phyloP scores from a whole-genome alignment of 2,329 filamentous ascomycete genomes.

The Cryphonectria carpinicola region DNA sequence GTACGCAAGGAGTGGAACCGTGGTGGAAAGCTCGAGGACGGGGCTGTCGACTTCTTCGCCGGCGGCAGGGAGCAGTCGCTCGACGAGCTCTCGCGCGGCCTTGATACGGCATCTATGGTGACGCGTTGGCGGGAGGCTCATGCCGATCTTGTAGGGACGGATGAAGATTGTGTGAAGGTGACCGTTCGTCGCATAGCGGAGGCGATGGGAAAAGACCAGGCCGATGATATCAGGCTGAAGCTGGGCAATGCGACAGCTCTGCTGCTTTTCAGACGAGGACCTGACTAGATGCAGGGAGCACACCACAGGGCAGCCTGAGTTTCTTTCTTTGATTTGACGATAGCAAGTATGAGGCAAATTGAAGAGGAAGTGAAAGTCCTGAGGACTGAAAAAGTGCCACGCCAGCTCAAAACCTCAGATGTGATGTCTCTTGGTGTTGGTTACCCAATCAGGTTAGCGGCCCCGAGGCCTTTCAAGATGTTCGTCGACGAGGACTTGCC shows the following conservation, averaged over 20 bases:
- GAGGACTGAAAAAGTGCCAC: neutral
- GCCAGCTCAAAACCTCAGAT: neutral
- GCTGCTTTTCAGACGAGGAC: slow-evolving; percentile 1
- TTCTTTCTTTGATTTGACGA: too few species aligned
- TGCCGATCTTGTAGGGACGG: slow-evolving; percentile 40
- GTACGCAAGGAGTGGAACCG: slow-evolving; percentile 42
- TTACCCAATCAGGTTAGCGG: slow-evolving; percentile 4
- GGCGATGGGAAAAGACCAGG: slow-evolving; percentile 8
- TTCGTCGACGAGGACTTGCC: neutral
- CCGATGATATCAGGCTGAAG: neutral
- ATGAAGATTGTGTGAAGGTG: slow-evolving; percentile 40
- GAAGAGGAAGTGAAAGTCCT: neutral
- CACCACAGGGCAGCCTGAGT: neutral
- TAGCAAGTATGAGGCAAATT: neutral
- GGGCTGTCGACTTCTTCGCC: slow-evolving; percentile 35
- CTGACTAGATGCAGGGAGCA: neutral
- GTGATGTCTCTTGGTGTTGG: neutral
- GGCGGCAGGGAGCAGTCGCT: slow-evolving; percentile 32
- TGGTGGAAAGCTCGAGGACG: slow-evolving; percentile 36
- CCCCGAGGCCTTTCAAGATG: neutral
- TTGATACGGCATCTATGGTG: slow-evolving; percentile 43
- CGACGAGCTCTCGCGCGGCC: slow-evolving; percentile 33
- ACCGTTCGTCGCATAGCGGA: slow-evolving; percentile 7
- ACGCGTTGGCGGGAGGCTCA: slow-evolving; percentile 46
- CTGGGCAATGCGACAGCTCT: neutral